phyloP scores from a whole-genome alignment of 768 basidiomycete species.

The Paxillus ammoniavirescens region DNA sequence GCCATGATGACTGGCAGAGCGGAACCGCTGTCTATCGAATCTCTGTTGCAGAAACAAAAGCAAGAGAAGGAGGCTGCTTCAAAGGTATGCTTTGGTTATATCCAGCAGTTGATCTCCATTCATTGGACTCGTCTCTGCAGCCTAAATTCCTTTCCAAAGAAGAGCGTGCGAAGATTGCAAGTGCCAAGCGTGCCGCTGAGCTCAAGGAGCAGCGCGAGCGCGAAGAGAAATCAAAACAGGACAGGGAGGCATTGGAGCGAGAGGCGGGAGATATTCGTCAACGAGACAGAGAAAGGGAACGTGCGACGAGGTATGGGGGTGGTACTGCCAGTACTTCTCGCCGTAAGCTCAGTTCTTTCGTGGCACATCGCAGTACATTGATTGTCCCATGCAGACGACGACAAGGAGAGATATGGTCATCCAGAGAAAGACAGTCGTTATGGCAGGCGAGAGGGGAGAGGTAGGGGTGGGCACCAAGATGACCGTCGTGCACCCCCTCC shows the following conservation, averaged over 20 bases:
- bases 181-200: constrained; percentile 83
- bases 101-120: background rate
- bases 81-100: constrained; percentile 53
- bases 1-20: constrained; percentile 44
- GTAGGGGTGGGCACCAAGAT: constrained; percentile 35
- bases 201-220: constrained; percentile 68
- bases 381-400: constrained; percentile 43
- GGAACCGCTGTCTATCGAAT: constrained; percentile 87
- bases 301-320: constrained; percentile 39
- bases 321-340: constrained; percentile 30
- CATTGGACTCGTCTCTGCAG: constrained; percentile 38
- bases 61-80: constrained; percentile 87
- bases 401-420: constrained; percentile 43
- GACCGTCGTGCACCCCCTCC: constrained; percentile 34
- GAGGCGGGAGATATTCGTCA: constrained; percentile 68
- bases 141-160: constrained; percentile 94
- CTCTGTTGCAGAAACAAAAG: constrained; percentile 81
- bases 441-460: constrained; percentile 39
- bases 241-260: constrained; percentile 71
- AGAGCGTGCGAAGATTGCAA: constrained; percentile 85
- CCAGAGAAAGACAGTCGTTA: constrained; percentile 50
- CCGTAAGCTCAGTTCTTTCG: constrained; percentile 19
- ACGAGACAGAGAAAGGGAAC: constrained; percentile 43
- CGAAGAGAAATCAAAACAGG: constrained; percentile 56
- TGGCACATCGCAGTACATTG: background rate